Conservation (phyloP, 2,329 filamentous ascomycete genomes). For the Fusarium liriodendri region DNA sequence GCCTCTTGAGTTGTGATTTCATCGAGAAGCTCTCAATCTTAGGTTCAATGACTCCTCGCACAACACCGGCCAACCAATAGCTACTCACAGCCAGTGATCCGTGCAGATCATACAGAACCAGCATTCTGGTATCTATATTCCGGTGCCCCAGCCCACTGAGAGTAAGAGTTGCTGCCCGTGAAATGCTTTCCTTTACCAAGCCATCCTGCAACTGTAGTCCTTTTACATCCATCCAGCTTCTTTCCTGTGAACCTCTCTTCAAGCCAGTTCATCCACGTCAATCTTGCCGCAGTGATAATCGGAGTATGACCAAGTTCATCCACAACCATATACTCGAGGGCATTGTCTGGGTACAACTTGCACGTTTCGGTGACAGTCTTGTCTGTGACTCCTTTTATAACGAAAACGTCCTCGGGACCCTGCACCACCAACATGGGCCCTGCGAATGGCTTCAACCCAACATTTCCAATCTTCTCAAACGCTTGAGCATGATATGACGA, state of each 20-base stretch:
- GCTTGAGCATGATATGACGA: constrained; percentile 8
- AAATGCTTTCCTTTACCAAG: background rate
- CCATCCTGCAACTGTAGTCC: background rate
- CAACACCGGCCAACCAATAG: too few species aligned
- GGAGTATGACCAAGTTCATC: constrained; percentile 2
- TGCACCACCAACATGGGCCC: constrained; percentile 10
- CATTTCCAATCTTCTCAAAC: constrained; percentile 4
- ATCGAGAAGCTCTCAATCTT: background rate
- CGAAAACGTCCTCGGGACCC: background rate
- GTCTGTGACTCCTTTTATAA: background rate
- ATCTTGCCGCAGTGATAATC: background rate
- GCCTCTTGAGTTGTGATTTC: background rate
- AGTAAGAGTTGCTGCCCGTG: constrained; percentile 3
- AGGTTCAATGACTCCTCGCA: too few species aligned
- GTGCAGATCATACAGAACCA: background rate
- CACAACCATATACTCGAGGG: background rate
- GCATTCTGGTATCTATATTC: constrained; percentile 20
- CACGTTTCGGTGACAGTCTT: background rate
- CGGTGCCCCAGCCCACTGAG: constrained; percentile 10
- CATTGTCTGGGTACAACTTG: accelerated
- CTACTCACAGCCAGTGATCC: too few species aligned
- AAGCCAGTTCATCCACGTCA: constrained; percentile 8
- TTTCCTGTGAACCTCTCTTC: background rate
- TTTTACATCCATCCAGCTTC: background rate
- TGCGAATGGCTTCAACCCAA: background rate